These are phyloP conservation scores for Aspergillus carlsbadensis DNA, from an alignment of 495 filamentous ascomycete species.

Conservation along the genomic window DNA sequence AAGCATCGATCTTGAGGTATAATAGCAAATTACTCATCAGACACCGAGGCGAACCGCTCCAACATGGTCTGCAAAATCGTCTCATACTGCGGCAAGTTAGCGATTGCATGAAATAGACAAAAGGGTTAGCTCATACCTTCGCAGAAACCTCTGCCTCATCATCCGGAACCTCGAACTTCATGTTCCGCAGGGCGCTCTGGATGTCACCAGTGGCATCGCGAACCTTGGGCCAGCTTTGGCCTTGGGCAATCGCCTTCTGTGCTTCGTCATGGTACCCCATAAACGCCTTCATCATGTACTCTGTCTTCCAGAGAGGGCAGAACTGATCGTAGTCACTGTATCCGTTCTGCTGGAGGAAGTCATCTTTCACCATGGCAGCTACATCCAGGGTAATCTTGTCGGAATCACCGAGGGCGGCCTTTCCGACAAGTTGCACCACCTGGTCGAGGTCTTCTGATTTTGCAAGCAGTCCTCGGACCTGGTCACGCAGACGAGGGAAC, in stretches of 20 bases:
- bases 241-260: constrained; percentile 90
- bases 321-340: constrained; percentile 99
- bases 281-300: constrained; percentile 99
- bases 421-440: constrained; percentile 97
- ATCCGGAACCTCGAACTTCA: constrained; percentile 93
- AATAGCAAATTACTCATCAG: constrained; percentile 70
- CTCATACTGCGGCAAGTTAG: constrained; percentile 67
- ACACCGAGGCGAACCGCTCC: constrained; percentile 91
- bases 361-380: constrained; percentile 89
- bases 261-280: constrained; percentile 97
- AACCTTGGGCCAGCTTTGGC: constrained; percentile 87
- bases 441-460: constrained; percentile 97
- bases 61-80: constrained; percentile 84
- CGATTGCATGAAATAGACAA: neutral
- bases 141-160: constrained; percentile 72
- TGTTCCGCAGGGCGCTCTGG: constrained; percentile 74
- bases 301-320: constrained; percentile 98
- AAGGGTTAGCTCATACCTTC: constrained; percentile 58
- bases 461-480: constrained; percentile 87
- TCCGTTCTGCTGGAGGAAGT: constrained; percentile 98
- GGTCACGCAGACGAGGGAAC: constrained; percentile 88
- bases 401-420: constrained; percentile 90
- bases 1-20: constrained; percentile 10
- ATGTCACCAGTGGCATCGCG: constrained; percentile 86
- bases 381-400: constrained; percentile 99